phyloP scores from a whole-genome alignment of 805 yeast species.

The Candida ficus region DNA sequence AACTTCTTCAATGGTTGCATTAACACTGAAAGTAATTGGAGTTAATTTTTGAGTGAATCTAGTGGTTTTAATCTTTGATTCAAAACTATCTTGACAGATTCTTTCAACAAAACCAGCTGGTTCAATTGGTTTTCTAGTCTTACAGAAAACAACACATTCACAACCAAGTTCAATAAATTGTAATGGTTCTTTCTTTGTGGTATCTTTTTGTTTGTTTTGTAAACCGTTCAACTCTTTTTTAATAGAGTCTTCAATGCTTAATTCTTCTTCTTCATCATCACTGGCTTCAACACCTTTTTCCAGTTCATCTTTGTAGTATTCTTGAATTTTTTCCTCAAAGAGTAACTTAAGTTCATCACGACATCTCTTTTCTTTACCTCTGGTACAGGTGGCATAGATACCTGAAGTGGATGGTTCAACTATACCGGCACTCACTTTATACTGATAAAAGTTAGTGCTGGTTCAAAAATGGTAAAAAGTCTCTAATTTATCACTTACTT shows the following conservation, averaged over 20 bases:
- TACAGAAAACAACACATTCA: constrained; percentile 82
- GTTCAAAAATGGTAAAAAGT: not conserved
- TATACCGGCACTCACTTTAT: constrained; percentile 41
- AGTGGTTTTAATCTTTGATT: constrained; percentile 50
- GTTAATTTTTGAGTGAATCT: constrained; percentile 74
- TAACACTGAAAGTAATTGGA: constrained; percentile 72
- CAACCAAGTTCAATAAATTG: constrained; percentile 62
- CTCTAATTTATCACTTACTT: not conserved
- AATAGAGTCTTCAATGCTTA: constrained; percentile 73
- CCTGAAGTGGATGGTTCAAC: constrained; percentile 87
- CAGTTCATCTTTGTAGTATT: constrained; percentile 36
- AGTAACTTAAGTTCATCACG: constrained; percentile 64
- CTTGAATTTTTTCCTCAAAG: constrained; percentile 49
- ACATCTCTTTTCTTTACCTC: constrained; percentile 75
- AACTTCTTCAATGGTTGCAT: constrained; percentile 67
- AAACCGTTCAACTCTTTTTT: constrained; percentile 64
- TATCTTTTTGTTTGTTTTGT: constrained; percentile 26
- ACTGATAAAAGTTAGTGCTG: constrained; percentile 18
- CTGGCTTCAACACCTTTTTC: constrained; percentile 13
- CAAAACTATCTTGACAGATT: constrained; percentile 56
- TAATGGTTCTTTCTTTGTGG: constrained; percentile 42
- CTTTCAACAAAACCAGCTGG: constrained; percentile 68
- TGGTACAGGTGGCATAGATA: constrained; percentile 80
- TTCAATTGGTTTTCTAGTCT: constrained; percentile 70
- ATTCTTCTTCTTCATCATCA: constrained; percentile 31